phyloP scores from a whole-genome alignment of 768 basidiomycete genomes.

The Termitomyces sp. region DNA sequence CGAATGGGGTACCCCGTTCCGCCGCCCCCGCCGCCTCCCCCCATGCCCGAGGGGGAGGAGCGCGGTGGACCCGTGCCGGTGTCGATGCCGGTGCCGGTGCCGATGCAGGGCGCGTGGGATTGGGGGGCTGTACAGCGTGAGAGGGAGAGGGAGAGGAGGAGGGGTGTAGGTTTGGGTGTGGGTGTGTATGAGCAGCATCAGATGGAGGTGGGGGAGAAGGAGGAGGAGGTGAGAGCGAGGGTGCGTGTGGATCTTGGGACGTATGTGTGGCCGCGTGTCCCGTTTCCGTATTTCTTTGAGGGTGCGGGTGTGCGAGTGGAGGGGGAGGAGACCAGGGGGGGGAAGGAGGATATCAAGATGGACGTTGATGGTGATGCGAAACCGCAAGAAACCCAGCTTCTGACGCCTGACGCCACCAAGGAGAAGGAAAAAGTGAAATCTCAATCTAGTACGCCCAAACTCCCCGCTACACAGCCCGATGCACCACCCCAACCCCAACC shows the following conservation, averaged over 20 bases:
- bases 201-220: constrained; percentile 3
- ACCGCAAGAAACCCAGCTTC: constrained; percentile 1
- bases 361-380: constrained; percentile 7
- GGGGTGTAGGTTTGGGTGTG: too few species aligned
- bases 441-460: constrained; percentile 2
- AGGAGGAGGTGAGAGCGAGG: constrained; percentile 23
- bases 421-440: constrained; percentile 13
- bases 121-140: not conserved
- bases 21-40: not conserved
- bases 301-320: constrained; percentile 21
- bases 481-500: not conserved
- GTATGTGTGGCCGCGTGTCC: constrained; percentile 53
- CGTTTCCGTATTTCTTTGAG: constrained; percentile 56
- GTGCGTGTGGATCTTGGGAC: constrained; percentile 47
- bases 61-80: not conserved
- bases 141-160: not conserved
- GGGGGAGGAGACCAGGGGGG: not conserved
- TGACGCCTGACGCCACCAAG: not conserved
- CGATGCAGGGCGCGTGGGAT: constrained; percentile 10
- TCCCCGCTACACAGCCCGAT: not conserved
- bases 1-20: not conserved
- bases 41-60: not conserved
- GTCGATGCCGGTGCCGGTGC: not conserved
- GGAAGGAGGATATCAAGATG: not conserved
- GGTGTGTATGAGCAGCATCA: not conserved